A percentile compares a stretch with the other conserved stretches of the same genome.
Conservation (phyloP, 495 filamentous ascomycete species). For the Neurospora sp. region DNA sequence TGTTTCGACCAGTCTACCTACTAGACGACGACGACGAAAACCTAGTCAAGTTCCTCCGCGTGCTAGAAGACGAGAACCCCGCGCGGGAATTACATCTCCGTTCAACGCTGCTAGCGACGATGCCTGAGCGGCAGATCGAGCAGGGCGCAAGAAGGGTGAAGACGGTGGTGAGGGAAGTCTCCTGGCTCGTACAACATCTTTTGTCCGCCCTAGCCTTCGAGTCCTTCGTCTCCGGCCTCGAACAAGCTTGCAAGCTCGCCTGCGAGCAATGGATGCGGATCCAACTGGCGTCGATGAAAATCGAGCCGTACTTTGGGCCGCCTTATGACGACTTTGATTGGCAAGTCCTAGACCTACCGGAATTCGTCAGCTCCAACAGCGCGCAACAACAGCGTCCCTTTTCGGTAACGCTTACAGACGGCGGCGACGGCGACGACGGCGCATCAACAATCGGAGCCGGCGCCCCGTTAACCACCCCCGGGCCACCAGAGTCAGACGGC, state of each 20-base stretch:
- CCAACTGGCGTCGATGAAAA: constrained; percentile 25
- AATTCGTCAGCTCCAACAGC: constrained; percentile 8
- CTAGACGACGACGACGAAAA: constrained; percentile 24
- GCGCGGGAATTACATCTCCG: constrained; percentile 23
- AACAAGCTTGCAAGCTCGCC: constrained; percentile 21
- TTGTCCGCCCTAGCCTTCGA: constrained; percentile 24
- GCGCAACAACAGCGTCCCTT: neutral
- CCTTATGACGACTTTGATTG: constrained; percentile 32
- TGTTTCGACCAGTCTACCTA: constrained; percentile 29
- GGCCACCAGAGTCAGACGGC: neutral
- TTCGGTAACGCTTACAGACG: neutral
- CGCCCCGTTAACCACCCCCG: neutral
- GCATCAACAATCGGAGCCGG: neutral
- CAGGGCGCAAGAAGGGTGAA: constrained; percentile 22
- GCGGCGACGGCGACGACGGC: constrained; percentile 8
- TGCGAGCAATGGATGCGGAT: constrained; percentile 29
- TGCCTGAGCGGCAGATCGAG: constrained; percentile 23
- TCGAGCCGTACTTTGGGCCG: constrained; percentile 30
- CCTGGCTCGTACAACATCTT: constrained; percentile 28
- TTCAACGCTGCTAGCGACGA: constrained; percentile 17
- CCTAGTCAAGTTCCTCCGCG: constrained; percentile 23
- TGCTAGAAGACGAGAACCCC: constrained; percentile 25
- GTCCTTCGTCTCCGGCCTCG: constrained; percentile 23
- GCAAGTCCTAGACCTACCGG: constrained; percentile 27
- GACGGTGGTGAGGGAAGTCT: constrained; percentile 27